Percentiles rank a stretch among this genome's conserved stretches.
Evolutionary conservation across 2,329 filamentous ascomycete species (phyloP).

Genomic region (Neofusicoccum laricinum): DNA sequence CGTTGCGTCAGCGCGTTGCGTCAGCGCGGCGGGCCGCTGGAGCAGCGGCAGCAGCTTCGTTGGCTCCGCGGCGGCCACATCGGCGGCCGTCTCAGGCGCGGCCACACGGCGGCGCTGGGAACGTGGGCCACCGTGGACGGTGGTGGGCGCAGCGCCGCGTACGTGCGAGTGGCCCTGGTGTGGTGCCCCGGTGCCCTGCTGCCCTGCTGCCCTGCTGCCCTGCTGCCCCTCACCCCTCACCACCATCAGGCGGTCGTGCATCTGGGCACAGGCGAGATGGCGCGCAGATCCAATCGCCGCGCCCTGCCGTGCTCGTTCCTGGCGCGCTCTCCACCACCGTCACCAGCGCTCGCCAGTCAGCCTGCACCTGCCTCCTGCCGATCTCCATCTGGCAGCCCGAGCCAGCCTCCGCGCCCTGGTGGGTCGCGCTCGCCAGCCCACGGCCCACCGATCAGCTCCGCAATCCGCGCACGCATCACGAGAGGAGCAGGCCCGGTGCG

Average conservation of each 20-base stretch:
- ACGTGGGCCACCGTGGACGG: background rate
- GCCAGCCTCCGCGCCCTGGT: background rate
- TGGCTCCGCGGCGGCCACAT: background rate
- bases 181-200: too few relatives aligned
- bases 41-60: background rate
- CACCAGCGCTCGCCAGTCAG: background rate
- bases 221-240: background rate
- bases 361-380: conserved; percentile 6
- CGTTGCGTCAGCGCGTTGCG: background rate
- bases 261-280: conserved; percentile 2
- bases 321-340: background rate
- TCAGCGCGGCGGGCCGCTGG: background rate
- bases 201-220: too few relatives aligned
- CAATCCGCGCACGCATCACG: conserved; percentile 8
- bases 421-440: background rate
- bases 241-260: too few relatives aligned
- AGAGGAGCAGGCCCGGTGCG: background rate
- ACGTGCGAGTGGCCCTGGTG: background rate
- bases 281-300: conserved; percentile 2
- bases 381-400: background rate
- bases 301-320: background rate
- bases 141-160: background rate
- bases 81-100: too few relatives aligned
- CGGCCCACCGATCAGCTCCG: background rate
- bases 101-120: too few relatives aligned